Base-by-base conservation (phyloP, 345 rosid genomes). In the Leavenworthia alabamica region DNA sequence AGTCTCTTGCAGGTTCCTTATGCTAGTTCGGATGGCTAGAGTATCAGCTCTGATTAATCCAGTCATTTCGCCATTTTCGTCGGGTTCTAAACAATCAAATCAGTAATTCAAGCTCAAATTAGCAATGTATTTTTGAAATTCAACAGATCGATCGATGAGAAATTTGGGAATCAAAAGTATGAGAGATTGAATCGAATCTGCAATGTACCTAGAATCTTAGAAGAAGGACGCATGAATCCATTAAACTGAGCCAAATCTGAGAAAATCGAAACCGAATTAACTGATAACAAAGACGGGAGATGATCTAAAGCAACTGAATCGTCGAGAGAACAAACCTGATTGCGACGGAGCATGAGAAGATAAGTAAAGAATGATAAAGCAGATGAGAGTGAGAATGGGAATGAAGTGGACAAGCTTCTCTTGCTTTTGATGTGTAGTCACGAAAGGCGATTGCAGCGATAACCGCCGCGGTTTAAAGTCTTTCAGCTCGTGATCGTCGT, bases 211-310 rank as follows among this genome's bases (percentile, higher is more conserved):
- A 71, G 29, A 49, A 41, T 76, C 47, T 78, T 73, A 10, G 81
- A 62, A 28, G 81, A 62, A 26, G 60, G 15, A 33, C 60, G 82
- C 73, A 76, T 77, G 78, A 86, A 78, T 71, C 86, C 79, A 20
- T 73, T 80, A 72, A 92, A 89, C 53, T 80, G 82, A 64, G 83
- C 88, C 79, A 89, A 83, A 82, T 92, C 98, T 92, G 86, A 48
- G 66, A 63, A 8, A 31, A 24, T 31, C 5, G 26, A 36, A 26
- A 60, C 9, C 15, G 40, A 50, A 31, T 15, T n/a, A 19, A 40
- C 36, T 12, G 45, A 50, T 61, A 53, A 6, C 28, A 0, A 52
- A 31, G 36, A 39, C 4, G 6, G n/a, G n/a, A 24, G 39, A 51
- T 37, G 46, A 36, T 33, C 13, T 12, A 9, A 48, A 23, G 10